phyloP scores from a whole-genome alignment of 176 grass and related monocot species.

The Oryza meridionalis region DNA sequence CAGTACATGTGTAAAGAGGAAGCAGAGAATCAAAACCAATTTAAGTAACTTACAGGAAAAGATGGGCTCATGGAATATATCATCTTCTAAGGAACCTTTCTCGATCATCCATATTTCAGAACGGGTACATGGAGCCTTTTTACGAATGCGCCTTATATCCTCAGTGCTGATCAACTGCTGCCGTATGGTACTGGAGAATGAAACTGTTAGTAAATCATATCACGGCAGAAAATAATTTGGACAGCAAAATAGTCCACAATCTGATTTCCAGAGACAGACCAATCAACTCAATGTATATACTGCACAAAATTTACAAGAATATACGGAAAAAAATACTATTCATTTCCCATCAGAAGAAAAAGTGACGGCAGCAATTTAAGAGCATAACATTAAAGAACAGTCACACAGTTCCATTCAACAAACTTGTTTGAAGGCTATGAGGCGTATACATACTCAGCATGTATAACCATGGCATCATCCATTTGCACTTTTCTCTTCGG shows the following conservation, averaged over 20 bases:
- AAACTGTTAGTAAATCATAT: background rate
- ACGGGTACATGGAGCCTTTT: constrained; percentile 98
- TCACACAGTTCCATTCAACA: constrained; percentile 33
- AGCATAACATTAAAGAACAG: constrained; percentile 7
- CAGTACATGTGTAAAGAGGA: background rate
- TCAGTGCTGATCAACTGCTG: constrained; percentile 97
- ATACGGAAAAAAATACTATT: background rate
- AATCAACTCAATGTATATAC: constrained; percentile 7
- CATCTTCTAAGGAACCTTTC: constrained; percentile 90
- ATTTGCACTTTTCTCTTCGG: constrained; percentile 85
- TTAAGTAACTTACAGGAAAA: constrained; percentile 61
- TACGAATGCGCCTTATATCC: constrained; percentile 90
- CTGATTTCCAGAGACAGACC: background rate
- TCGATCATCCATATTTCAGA: constrained; percentile 97
- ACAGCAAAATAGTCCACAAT: background rate
- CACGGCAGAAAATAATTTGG: constrained; percentile 11
- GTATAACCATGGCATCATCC: constrained; percentile 94
- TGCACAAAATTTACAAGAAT: constrained; percentile 23
- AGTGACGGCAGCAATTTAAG: background rate
- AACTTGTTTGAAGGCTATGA: constrained; percentile 15
- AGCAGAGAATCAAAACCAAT: constrained; percentile 24
- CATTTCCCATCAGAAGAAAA: background rate
- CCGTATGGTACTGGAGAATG: constrained; percentile 74
- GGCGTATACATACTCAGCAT: constrained; percentile 88
- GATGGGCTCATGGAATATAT: constrained; percentile 75